A percentile compares a stretch with the other conserved stretches of the same genome.
Evolutionary conservation across 148 eudicot genomes (phyloP).

Genomic region (Rhododendron kiyosumense): DNA sequence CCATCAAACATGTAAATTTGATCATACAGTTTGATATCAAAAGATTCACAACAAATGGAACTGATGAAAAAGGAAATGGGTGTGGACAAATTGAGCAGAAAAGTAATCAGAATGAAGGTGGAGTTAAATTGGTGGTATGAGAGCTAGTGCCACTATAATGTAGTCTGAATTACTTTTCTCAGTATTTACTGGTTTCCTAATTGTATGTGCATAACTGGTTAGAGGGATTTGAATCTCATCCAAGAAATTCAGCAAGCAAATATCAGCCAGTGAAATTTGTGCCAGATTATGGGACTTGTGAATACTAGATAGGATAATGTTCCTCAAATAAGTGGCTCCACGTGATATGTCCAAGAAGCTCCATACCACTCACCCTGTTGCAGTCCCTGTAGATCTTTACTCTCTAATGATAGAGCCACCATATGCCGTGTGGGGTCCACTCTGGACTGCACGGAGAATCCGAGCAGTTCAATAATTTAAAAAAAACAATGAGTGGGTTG

Average conservation of each 20-base stretch:
- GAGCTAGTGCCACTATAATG: background rate
- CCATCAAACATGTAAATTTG: background rate
- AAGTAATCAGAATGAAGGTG: background rate
- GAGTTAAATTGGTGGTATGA: background rate
- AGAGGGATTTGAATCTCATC: conserved; percentile 22
- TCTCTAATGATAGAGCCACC: no score
- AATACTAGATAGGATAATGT: conserved; percentile 20
- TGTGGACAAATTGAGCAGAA: background rate
- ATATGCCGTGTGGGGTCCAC: no score
- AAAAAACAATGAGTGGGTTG: no score
- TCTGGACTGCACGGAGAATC: no score
- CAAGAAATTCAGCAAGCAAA: conserved; percentile 14
- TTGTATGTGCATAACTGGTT: background rate
- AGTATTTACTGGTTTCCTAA: background rate
- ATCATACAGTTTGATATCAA: background rate
- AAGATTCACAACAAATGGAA: background rate
- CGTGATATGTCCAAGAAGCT: background rate
- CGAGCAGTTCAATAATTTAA: no score
- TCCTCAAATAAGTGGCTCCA: conserved; percentile 2
- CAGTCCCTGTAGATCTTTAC: background rate
- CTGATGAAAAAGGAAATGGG: background rate
- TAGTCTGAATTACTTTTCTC: background rate
- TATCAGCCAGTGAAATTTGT: conserved; percentile 15
- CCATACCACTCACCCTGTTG: background rate
- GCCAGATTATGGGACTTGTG: conserved; percentile 17